Evolutionary conservation across 257 asterid genomes (phyloP).

Genomic region (Ilex aquifolium): DNA sequence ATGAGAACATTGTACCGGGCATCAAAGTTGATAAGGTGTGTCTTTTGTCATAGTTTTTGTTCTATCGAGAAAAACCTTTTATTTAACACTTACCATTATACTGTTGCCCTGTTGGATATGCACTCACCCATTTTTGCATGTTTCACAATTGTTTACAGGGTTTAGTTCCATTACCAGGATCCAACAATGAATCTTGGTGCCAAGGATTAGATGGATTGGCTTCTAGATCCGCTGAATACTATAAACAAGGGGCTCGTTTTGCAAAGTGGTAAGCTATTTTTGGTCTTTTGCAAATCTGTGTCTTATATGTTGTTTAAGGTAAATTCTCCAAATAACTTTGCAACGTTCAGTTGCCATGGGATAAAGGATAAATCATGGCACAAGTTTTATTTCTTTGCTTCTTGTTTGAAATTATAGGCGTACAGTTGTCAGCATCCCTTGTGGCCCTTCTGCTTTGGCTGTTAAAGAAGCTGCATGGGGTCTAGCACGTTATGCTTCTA

Average conservation of each 20-base stretch:
- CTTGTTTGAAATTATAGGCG: not conserved
- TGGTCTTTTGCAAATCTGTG: not conserved
- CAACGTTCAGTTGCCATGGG: not conserved
- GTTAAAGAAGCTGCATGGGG: slow-evolving; percentile 5
- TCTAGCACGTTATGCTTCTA: slow-evolving; percentile 1
- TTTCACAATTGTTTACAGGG: not conserved
- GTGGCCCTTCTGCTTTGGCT: slow-evolving; percentile 6
- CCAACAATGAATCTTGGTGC: slow-evolving; percentile 4
- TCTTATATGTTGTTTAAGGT: too few relatives aligned
- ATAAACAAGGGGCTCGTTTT: slow-evolving; percentile 2
- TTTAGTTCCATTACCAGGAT: slow-evolving; percentile 1
- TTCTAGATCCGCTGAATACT: slow-evolving; percentile 4
- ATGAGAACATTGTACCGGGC: slow-evolving; percentile 3
- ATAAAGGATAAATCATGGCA: not conserved
- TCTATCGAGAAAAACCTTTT: not conserved
- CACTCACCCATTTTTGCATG: not conserved
- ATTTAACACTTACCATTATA: too few relatives aligned
- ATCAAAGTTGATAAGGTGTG: slow-evolving; percentile 1
- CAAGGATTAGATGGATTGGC: slow-evolving; percentile 4
- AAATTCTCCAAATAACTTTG: too few relatives aligned
- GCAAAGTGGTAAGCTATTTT: not conserved
- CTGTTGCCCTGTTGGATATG: not conserved
- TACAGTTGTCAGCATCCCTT: slow-evolving; percentile 5
- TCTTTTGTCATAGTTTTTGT: not conserved
- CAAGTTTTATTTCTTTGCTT: not conserved